Evolutionary conservation across 768 basidiomycete genomes (phyloP).

Genomic region (Kwoniella europaea): DNA sequence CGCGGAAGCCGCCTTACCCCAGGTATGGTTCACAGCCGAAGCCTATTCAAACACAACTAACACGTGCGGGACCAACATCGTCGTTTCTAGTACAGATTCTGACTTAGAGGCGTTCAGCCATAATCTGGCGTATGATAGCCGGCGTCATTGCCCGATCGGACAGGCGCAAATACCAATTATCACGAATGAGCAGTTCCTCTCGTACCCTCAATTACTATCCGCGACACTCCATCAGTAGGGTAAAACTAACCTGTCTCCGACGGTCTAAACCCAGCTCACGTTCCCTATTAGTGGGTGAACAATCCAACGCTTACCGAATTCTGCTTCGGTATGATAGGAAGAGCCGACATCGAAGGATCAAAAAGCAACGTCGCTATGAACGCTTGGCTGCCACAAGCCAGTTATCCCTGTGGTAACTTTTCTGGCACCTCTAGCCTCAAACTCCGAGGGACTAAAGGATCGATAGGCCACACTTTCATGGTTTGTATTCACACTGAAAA

Average conservation of each 20-base stretch:
- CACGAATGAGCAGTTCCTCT: slow-evolving; percentile 80
- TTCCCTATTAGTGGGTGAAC: slow-evolving; percentile 80
- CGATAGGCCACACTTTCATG: slow-evolving; percentile 82
- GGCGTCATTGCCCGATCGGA: slow-evolving; percentile 65
- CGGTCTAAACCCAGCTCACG: slow-evolving; percentile 66
- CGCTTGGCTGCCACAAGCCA: slow-evolving; percentile 75
- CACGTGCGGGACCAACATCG: slow-evolving; percentile 72
- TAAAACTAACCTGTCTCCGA: slow-evolving; percentile 77
- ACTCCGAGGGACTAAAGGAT: slow-evolving; percentile 80
- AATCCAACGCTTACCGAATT: slow-evolving; percentile 76
- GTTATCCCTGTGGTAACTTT: slow-evolving; percentile 80
- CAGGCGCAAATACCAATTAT: slow-evolving; percentile 79
- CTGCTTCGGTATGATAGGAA: slow-evolving; percentile 80
- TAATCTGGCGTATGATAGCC: slow-evolving; percentile 83
- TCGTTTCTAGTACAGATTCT: slow-evolving; percentile 79
- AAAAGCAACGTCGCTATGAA: slow-evolving; percentile 83
- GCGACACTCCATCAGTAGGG: slow-evolving; percentile 77
- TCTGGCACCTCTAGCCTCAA: slow-evolving; percentile 81
- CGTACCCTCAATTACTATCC: slow-evolving; percentile 79
- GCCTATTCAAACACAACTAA: slow-evolving; percentile 71
- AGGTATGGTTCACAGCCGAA: slow-evolving; percentile 73
- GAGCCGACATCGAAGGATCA: slow-evolving; percentile 78
- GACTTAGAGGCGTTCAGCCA: slow-evolving; percentile 83
- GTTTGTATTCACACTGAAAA: slow-evolving; percentile 81
- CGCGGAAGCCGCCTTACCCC: slow-evolving; percentile 61